Evolutionary conservation across 2,329 filamentous ascomycete genomes (phyloP), one percentile per base, ranked within the genome.

Genomic region (Stemphylium beticola): DNA sequence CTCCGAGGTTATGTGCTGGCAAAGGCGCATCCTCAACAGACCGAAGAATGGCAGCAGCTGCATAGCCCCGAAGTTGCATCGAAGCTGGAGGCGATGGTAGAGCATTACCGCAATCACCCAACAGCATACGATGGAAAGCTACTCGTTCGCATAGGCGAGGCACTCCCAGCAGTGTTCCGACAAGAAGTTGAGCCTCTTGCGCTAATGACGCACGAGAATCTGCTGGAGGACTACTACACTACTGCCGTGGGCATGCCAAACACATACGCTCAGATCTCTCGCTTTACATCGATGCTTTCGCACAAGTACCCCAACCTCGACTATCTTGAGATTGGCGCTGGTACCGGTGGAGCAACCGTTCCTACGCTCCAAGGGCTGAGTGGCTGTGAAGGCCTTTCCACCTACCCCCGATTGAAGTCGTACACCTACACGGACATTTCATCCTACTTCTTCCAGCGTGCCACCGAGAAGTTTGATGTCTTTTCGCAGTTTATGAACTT

Each of bases 401-500:
- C 18, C 10, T 54, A 54, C 37, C 47, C 54, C n/a, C 57, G 57
- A 4, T 22, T 60, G 3, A 53, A 55, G 43, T 51, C 48, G 12
- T 68, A 67, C 20, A 55, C 51, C 4, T 67, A 60, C 31, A 68
- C 64, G 0, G 66, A 68, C 17, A 57, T 67, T 5, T 60, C 55
- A 0, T 59, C 62, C 2, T 46, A 45, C 24, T 66, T 66, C 29
- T 59, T 68, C 29, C 57, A 65, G 14, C 50, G 54, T 15, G 64
- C 64, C 17, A 45, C 53, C 4, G 51, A 56, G 22, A 56, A 55
- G 36, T 60, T 61, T 7, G 45, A 56, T 6, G 41, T 49, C 2
- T 59, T 58, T 20, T n/a, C 38, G 8, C 34, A 53, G 0, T 57
- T 58, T 4, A 58, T 67, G 47, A 56, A 57, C 4, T 67, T 60